Base-by-base conservation (phyloP, 176 grass and related monocot genomes). In the Neostapfia colusana region DNA sequence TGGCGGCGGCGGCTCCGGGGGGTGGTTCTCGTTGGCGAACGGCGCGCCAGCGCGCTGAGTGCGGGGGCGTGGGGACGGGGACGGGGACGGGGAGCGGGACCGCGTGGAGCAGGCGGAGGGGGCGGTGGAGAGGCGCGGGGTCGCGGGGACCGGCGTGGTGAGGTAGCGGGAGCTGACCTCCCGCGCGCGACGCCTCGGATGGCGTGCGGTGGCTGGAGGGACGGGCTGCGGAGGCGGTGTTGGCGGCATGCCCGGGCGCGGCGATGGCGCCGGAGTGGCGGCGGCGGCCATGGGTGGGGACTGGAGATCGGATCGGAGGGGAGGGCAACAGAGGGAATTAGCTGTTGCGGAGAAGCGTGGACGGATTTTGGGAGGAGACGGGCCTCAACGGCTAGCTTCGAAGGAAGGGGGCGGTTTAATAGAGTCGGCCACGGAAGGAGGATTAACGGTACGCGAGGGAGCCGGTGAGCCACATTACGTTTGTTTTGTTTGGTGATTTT, bases 141-240 rank as follows among this genome's bases (percentile, higher is more conserved):
- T 78, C 39, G 93, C 51, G 42, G 82, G 81, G 0, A 26, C 27
- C 0, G 93, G 86, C 8, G 85, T 92, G 41, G 91, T 73, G 41
- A 98, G 86, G 87, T 98, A 98, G 1, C 95, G 57, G 24, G 91
- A 98, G 80, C 89, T 90, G 46, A 98, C 89, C 85, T 98, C 82
- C 35, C 91, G 45, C 23, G 89, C 76, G 8, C 87, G 89, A 23
- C 84, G 89, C 41, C 87, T 89, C 4, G 87, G 86, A 31, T 60
- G 84, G 21, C 74, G 81, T 15, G 26, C 79, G 15, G 88, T 63
- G 11, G 76, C 23, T 4, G 72, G 45, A 3, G 68, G 79, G 49
- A 78, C 44, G 15, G 82, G 48, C 2, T 31, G 31, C 20, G 80
- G 83, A 6, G 86, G 89, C 31, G 31, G 31, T 31, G 31, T 1